Evolutionary conservation across 305 asterid species (phyloP), one percentile per base, ranked within the genome.

Genomic region (Andrographis paniculata): DNA sequence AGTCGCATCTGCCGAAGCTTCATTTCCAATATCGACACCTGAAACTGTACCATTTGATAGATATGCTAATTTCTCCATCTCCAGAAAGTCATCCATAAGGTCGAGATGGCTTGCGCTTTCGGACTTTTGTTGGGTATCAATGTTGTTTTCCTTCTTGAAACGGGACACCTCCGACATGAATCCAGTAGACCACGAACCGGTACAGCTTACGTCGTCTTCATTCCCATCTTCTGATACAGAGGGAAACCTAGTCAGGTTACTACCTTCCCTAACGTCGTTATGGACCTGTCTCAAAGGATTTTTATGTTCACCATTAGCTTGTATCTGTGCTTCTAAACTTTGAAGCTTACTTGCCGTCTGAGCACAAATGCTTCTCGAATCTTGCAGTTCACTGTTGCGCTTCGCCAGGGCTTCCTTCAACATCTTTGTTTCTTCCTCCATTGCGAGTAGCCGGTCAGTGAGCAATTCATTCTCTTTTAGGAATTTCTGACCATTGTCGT

Each of bases 341-440:
- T 71, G 82, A 57, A 81, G 78, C 62, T 73, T 78, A 63, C 71
- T 67, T 31, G 70, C 78, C 2, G 87, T 80, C 72, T 71, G 66
- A n/a, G 93, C 84, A 56, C 68, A 73, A 12, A 66, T 46, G 58
- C 76, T 78, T 61, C 80, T 72, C 19, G 76, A 65, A 42, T 72
- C 59, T 71, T 67, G 87, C 60, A 81, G 66, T 61, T 81, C 93
- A 62, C 76, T 61, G 60, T 81, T 81, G 48, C 93, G 84, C 52
- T 68, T 75, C 9, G 93, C 72, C 68, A 81, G 64, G 14, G 80
- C 87, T 66, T 81, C 93, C 60, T 81, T 81, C 45, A 81, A 43
- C 82, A 81, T 75, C 71, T 78, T 78, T 22, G 84, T 78, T 64
- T 81, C 93, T 59, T 81, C 93, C 66, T 81, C 87, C 87, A 75